Evolutionary conservation across 768 basidiomycete genomes (phyloP).

Genomic region (Cyclocybe aegerita): DNA sequence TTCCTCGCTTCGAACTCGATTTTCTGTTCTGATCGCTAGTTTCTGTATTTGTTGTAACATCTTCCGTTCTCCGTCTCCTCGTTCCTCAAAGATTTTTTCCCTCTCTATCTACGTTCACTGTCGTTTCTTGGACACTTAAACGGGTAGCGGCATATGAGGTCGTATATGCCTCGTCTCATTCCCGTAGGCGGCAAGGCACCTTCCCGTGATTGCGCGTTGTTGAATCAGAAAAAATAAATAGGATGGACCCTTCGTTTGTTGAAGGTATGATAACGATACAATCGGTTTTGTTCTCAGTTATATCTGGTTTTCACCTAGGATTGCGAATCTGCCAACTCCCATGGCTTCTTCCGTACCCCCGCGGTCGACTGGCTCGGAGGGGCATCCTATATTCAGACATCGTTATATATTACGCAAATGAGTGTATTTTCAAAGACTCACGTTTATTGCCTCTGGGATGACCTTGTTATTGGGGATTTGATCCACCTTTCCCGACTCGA

Average conservation of each 20-base stretch:
- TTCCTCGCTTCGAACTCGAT: not conserved
- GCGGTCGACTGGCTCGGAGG: slow-evolving; percentile 57
- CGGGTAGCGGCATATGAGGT: no score
- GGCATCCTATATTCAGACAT: slow-evolving; percentile 37
- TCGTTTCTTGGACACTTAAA: no score
- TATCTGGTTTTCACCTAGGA: not conserved
- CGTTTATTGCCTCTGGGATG: slow-evolving; percentile 68
- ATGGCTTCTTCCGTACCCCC: slow-evolving; percentile 60
- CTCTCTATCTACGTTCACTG: not conserved
- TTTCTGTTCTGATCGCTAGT: not conserved
- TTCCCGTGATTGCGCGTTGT: no score
- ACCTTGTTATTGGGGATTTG: slow-evolving; percentile 77
- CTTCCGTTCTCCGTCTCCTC: not conserved
- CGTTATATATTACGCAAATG: not conserved
- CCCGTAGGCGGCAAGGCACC: no score
- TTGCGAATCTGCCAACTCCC: slow-evolving; percentile 43
- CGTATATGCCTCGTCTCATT: no score
- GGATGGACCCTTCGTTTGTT: no score
- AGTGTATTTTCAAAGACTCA: slow-evolving; percentile 29
- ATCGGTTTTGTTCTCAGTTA: no score
- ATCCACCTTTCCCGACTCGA: slow-evolving; percentile 69
- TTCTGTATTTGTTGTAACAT: slow-evolving; percentile 1
- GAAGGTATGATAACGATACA: no score
- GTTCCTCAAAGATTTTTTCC: not conserved
- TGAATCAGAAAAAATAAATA: no score